Conservation (phyloP, 2,329 filamentous ascomycete species). For the Neofusicoccum sp. region DNA sequence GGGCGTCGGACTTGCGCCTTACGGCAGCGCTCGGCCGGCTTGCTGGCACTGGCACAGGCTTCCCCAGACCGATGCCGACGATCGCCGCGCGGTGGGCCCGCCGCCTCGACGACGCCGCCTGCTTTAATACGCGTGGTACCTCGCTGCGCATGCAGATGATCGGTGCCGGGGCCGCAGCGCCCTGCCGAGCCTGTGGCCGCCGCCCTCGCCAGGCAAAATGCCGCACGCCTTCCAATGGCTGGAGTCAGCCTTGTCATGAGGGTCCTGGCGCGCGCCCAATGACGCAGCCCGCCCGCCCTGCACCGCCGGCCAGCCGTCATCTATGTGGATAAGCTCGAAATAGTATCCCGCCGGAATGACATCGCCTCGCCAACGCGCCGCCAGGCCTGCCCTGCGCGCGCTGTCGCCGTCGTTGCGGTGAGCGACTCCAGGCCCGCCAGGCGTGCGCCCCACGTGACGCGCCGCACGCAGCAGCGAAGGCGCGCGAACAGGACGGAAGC, state of each 20-base stretch:
- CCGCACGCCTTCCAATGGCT: not conserved
- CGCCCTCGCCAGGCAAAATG: not conserved
- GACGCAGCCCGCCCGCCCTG: not conserved
- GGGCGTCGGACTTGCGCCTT: not conserved
- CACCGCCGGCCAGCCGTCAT: not conserved
- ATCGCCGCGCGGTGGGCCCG: not conserved
- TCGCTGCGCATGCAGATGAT: not conserved
- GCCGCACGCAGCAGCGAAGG: not conserved
- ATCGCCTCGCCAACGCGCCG: not conserved
- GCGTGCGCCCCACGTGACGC: not conserved
- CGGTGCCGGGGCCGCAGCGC: not conserved
- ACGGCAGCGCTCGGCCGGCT: not conserved
- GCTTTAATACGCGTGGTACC: not conserved
- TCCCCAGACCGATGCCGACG: constrained; percentile 2
- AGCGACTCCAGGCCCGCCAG: not conserved
- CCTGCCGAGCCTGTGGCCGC: not conserved
- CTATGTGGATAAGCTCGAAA: not conserved
- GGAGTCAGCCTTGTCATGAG: constrained; percentile 7
- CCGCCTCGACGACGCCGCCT: not conserved
- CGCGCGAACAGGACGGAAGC: not conserved
- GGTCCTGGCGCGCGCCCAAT: not conserved
- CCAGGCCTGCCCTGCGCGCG: not conserved
- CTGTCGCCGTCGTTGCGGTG: not conserved
- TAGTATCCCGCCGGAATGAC: not conserved
- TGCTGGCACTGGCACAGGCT: not conserved